Percentiles rank a stretch among this genome's conserved stretches.
phyloP scores from a whole-genome alignment of 495 filamentous ascomycete species.

The Penicillium simplicissimum region DNA sequence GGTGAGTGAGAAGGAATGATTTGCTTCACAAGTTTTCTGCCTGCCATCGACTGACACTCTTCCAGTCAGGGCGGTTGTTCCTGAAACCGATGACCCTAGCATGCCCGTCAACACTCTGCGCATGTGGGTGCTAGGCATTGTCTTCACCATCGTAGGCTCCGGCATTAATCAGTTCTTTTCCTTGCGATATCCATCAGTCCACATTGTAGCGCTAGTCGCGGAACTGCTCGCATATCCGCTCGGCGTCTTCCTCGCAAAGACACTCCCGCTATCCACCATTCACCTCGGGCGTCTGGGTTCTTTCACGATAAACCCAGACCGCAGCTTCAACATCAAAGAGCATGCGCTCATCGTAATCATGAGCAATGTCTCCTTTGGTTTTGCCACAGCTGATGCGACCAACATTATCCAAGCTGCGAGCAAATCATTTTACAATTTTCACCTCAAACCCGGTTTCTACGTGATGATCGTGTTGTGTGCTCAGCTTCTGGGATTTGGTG shows the following conservation, averaged over 20 bases:
- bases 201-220: constrained; percentile 67
- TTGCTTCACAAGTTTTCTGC: neutral
- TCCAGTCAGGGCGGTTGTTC: constrained; percentile 36
- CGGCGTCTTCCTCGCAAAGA: constrained; percentile 44
- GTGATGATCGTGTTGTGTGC: constrained; percentile 61
- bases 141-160: constrained; percentile 80
- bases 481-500: constrained; percentile 64
- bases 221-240: constrained; percentile 65
- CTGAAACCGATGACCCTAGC: constrained; percentile 44
- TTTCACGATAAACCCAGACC: constrained; percentile 57
- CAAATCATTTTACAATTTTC: constrained; percentile 57
- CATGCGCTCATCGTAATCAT: constrained; percentile 84
- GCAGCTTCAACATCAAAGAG: constrained; percentile 76
- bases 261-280: constrained; percentile 48
- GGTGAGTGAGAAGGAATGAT: constrained; percentile 19
- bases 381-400: constrained; percentile 43
- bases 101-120: constrained; percentile 57
- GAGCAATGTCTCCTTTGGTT: constrained; percentile 87
- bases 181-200: constrained; percentile 80
- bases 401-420: constrained; percentile 48
- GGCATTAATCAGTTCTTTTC: constrained; percentile 87
- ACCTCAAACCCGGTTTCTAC: constrained; percentile 60
- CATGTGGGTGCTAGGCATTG: constrained; percentile 78
- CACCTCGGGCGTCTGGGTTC: constrained; percentile 47
- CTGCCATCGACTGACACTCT: neutral